Base-by-base conservation (phyloP, 768 basidiomycete species). In the Tulasnella sp. region DNA sequence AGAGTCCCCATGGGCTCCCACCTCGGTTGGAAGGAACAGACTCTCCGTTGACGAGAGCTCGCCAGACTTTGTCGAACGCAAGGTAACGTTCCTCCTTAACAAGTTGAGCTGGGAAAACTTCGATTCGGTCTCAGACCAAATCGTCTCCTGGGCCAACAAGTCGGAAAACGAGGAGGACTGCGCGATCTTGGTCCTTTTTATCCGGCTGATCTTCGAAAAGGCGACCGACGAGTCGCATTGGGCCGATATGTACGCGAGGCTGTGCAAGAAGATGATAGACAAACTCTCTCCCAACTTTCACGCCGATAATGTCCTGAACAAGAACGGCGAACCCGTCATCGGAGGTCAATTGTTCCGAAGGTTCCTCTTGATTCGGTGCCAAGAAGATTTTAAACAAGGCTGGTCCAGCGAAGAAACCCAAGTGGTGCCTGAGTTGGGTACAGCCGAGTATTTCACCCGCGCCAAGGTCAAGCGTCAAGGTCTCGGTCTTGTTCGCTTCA, bases 1-100 rank as follows among this genome's bases (percentile, higher is more conserved):
- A 24, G 93, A 91, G 37, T 96, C 97, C 85, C 91, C 94, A 74
- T 98, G 97, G 97, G 90, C 91, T 64, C 87, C 90, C 2, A 72
- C 84, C 83, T 77, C 81, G 83, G 50, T 82, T 11, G 44, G 58
- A 20, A n/a, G 40, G 12, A 54, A 40, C 24, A 58, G 42, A 18
- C 64, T 34, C 46, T 37, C 58, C 20, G 64, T 31, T 4, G 64
- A 72, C 41, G 54, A 44, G 18, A 37, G 11, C 31, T 77, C 76
- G 41, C 28, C 72, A 2, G 77, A 95, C 16, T 85, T 86, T 79
- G 87, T 89, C 46, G 87, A 88, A 81, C 85, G 88, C 80, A 89
- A 89, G 84, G 88, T 88, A 86, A 88, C 88, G 83, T 85, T 87
- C 72, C 83, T 89, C 76, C 86, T 89, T 83, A 89, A 89, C 87